These are phyloP conservation scores for Euphorbia celastroides DNA, from an alignment of 441 rosid species.

Conservation along the genomic window DNA sequence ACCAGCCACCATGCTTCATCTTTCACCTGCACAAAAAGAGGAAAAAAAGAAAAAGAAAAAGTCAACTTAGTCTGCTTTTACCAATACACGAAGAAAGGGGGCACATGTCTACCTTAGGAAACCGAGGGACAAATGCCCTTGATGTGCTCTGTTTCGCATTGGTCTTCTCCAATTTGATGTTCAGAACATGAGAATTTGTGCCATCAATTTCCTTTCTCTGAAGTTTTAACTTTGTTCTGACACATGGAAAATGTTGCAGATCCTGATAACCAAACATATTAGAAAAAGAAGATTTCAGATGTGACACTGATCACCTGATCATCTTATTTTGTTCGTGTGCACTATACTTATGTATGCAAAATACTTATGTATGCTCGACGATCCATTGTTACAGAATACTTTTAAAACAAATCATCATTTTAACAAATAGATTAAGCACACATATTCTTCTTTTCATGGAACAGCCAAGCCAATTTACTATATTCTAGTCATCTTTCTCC, in stretches of 20 bases:
- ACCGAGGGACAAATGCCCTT: constrained; percentile 81
- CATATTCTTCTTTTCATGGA: neutral
- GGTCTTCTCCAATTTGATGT: constrained; percentile 68
- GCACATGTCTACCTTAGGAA: constrained; percentile 63
- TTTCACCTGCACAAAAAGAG: constrained; percentile 48
- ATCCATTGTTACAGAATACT: neutral
- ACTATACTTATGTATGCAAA: too few species aligned
- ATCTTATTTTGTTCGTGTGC: neutral
- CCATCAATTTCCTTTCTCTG: constrained; percentile 43
- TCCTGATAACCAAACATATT: constrained; percentile 40
- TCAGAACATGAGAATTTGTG: constrained; percentile 35
- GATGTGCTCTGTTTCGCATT: constrained; percentile 53
- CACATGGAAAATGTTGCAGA: constrained; percentile 69
- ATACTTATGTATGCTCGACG: neutral
- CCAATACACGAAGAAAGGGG: constrained; percentile 2
- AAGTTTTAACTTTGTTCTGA: constrained; percentile 61
- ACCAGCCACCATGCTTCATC: constrained; percentile 99
- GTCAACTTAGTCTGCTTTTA: constrained; percentile 7
- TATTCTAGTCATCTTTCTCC: neutral
- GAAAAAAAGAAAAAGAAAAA: too few species aligned
- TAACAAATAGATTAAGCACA: neutral
- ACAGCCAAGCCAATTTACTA: neutral
- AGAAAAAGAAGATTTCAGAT: neutral
- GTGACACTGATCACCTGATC: neutral
- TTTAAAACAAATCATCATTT: neutral